phyloP scores from a whole-genome alignment of 768 basidiomycete species.

The Clathrus columnatus region DNA sequence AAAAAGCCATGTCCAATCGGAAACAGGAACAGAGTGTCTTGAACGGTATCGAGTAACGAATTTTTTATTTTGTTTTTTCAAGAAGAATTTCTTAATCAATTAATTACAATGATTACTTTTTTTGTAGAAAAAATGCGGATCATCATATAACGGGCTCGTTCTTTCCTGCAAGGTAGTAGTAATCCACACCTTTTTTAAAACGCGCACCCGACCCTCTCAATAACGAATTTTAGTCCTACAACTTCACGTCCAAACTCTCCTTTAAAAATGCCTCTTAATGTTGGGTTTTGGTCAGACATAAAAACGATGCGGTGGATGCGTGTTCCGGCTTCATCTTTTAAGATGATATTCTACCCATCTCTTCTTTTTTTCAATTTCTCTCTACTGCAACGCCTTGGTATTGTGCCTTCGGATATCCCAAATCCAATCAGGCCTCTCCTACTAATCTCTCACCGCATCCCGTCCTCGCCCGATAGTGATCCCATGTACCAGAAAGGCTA shows the following conservation, averaged over 20 bases:
- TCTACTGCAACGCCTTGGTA: constrained; percentile 33
- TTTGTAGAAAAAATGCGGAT: constrained; percentile 39
- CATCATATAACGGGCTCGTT: constrained; percentile 60
- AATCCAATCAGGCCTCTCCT: constrained; percentile 75
- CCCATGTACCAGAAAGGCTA: constrained; percentile 65
- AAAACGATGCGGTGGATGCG: constrained; percentile 59
- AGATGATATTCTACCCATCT: constrained; percentile 52
- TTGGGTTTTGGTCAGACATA: constrained; percentile 45
- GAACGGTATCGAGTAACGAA: constrained; percentile 3
- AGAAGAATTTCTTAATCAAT: neutral
- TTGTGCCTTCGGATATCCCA: constrained; percentile 33
- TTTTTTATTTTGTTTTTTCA: neutral
- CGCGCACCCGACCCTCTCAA: too few relatives aligned
- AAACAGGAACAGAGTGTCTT: neutral
- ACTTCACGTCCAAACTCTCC: neutral
- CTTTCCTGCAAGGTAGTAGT: constrained; percentile 51
- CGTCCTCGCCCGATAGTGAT: constrained; percentile 41
- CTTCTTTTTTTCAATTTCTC: constrained; percentile 62
- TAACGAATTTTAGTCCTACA: neutral
- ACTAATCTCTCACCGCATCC: constrained; percentile 58
- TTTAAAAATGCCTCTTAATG: neutral
- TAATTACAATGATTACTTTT: neutral
- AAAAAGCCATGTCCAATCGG: neutral
- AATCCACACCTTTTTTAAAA: neutral
- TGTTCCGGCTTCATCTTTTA: constrained; percentile 62